Base-by-base conservation (phyloP, 345 rosid genomes). In the Brassica incana region DNA sequence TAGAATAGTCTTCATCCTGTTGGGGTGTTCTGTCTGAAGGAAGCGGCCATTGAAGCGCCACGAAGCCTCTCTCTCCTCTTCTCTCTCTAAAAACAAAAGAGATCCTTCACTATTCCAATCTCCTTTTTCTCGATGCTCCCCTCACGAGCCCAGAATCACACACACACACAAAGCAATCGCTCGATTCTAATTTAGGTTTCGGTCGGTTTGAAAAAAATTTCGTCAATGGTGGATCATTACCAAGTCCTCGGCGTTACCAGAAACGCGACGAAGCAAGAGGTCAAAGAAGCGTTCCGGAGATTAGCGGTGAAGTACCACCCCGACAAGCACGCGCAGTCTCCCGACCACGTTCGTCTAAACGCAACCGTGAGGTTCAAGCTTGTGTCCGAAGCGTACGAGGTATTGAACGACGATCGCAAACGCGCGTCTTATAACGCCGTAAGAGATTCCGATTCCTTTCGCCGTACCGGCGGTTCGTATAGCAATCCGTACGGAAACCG, bases 331-430 rank as follows among this genome's bases (percentile, higher is more conserved):
- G 80, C 93, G 1, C 89, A 83, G 18, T 89, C 99, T 4, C 48
- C 98, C 2, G 76, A 88, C 0, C 40, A 87, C 68, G 81, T 90
- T 14, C 82, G 86, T 58, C 87, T 81, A 35, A 77, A 75, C 74
- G 92, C 95, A 16, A 85, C 91, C 67, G 84, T 82, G 71, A 82
- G 86, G 52, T 95, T 95, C 87, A 95, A 90, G 83, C 93, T 83
- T 16, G 85, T 90, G 45, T 92, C 97, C 64, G 95, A 92, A 85
- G 99, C 99, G 56, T 92, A 95, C 82, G 87, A 88, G 5, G 71
- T 74, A 0, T 52, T 80, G 65, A 74, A 61, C 10, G 83, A 91
- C 79, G 91, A 91, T 60, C 79, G 80, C 29, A 92, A 85, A 78
- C 98, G 97, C 48, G 86, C 95, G 29, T 79, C 85, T 30, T 95